Evolutionary conservation across 257 asterid species (phyloP), one percentile per base, ranked within the genome.

Genomic region (Solanum medicagineum): DNA sequence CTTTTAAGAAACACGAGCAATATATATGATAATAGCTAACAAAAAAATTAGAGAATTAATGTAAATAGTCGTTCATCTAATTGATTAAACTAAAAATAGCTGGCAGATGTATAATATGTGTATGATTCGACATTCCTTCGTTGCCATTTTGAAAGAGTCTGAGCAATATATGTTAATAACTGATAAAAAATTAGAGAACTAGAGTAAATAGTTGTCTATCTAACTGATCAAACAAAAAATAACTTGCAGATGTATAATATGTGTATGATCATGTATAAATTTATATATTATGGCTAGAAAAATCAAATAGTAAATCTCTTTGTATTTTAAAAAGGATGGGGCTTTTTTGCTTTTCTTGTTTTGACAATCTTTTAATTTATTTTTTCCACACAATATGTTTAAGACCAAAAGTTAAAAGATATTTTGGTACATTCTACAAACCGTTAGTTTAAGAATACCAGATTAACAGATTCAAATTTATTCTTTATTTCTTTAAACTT

Each of bases 1-100:
- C 17, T 17, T 68, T 68, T 68, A 0, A 68, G 36, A 8, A 36
- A 26, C 4, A 0, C 0, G 0, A 32, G 7, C 24, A 40, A 17
- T n/a, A 40, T 13, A 36, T 36, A 5, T 20, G 3, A 32, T 1
- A 32, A 44, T 20, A 22, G 44, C 42, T 22, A 51, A 26, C 45
- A 5, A 73, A 40, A n/a, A 29, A 0, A 59, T 59, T 1, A 2
- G 65, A 59, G 29, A 59, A 59, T 20, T 59, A 20, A 20, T 26
- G 6, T 59, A n/a, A 20, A 20, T 57, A 57, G n/a, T 5, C 2
- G 0, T 57, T 12, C 14, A 57, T 1, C 26, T 57, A 57, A 4
- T 1, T 8, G 13, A 57, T 57, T 57, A 19, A 44, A 57, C 63
- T 57, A 57, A 57, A 53, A 57, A 57, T 10, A 57, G 5, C 2